Conservation (phyloP, 176 grass and related monocot genomes). For the Neostapfia colusana region DNA sequence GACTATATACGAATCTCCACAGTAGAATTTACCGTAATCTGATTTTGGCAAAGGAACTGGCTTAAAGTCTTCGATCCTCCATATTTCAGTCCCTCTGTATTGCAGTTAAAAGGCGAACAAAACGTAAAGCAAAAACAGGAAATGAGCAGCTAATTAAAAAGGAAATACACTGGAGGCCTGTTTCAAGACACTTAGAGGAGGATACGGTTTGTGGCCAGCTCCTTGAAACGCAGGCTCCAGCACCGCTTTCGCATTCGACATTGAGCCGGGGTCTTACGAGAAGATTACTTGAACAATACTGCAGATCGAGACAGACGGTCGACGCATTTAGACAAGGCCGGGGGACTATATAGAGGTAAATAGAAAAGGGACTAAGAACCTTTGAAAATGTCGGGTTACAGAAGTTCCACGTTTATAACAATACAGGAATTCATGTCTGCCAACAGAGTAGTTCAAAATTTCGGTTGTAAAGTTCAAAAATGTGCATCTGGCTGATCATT, state of each 20-base stretch:
- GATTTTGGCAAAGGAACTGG: slow-evolving; percentile 78
- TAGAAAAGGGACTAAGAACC: neutral
- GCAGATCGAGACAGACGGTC: slow-evolving; percentile 16
- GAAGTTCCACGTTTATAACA: neutral
- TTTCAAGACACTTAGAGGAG: slow-evolving; percentile 35
- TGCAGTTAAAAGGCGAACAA: slow-evolving; percentile 48
- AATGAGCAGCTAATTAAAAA: neutral
- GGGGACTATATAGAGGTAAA: slow-evolving; percentile 19
- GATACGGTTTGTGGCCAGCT: slow-evolving; percentile 71
- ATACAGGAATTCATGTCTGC: neutral
- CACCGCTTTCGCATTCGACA: slow-evolving; percentile 53
- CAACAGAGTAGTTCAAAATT: neutral
- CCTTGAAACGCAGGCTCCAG: slow-evolving; percentile 76
- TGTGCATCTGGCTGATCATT: neutral
- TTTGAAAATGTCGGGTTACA: neutral
- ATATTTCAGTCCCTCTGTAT: slow-evolving; percentile 86
- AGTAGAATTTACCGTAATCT: slow-evolving; percentile 94
- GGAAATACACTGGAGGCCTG: slow-evolving; percentile 1
- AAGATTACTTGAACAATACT: neutral
- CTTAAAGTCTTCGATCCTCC: slow-evolving; percentile 92
- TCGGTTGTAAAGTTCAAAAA: neutral
- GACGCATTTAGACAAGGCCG: neutral
- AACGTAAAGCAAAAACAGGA: slow-evolving; percentile 27
- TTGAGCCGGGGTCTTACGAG: slow-evolving; percentile 21
- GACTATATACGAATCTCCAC: slow-evolving; percentile 95